Conservation (phyloP, 129 eudicot genomes). For the Tagetes erecta region DNA sequence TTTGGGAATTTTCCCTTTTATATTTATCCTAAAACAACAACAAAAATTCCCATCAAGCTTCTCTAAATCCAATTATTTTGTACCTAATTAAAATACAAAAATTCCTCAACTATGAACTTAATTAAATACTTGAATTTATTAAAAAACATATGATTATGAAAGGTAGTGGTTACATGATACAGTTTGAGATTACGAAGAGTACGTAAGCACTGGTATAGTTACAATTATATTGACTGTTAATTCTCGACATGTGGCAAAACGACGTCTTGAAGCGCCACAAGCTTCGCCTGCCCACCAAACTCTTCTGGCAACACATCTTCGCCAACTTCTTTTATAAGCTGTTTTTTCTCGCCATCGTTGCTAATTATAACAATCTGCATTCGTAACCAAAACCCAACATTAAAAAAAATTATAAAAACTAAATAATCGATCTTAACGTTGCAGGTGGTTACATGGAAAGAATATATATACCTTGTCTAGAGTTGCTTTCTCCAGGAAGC, state of each 20-base stretch:
- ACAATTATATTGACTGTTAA: conserved; percentile 3
- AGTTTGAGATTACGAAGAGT: conserved; percentile 4
- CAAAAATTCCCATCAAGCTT: background rate
- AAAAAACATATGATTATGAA: conserved; percentile 4
- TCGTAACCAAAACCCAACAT: background rate
- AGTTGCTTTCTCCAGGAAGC: conserved; percentile 62
- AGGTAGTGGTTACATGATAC: conserved; percentile 8
- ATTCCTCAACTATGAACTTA: background rate
- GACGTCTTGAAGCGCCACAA: conserved; percentile 51
- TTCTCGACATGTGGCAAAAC: conserved; percentile 32
- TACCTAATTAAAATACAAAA: background rate
- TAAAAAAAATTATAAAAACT: too few relatives aligned
- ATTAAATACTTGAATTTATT: background rate
- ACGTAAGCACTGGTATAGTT: conserved; percentile 2
- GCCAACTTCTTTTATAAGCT: conserved; percentile 43
- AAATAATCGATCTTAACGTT: too few relatives aligned
- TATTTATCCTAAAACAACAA: background rate
- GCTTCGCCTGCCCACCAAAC: conserved; percentile 55
- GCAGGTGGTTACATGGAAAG: background rate
- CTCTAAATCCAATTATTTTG: background rate
- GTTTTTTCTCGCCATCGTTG: conserved; percentile 47
- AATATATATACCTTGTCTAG: conserved; percentile 45
- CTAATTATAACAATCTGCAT: conserved; percentile 52
- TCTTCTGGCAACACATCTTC: conserved; percentile 67
- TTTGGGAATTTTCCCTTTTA: background rate